Evolutionary conservation across 371 early-diverging fungal species (phyloP).

Genomic region (Parasitella parasitica): DNA sequence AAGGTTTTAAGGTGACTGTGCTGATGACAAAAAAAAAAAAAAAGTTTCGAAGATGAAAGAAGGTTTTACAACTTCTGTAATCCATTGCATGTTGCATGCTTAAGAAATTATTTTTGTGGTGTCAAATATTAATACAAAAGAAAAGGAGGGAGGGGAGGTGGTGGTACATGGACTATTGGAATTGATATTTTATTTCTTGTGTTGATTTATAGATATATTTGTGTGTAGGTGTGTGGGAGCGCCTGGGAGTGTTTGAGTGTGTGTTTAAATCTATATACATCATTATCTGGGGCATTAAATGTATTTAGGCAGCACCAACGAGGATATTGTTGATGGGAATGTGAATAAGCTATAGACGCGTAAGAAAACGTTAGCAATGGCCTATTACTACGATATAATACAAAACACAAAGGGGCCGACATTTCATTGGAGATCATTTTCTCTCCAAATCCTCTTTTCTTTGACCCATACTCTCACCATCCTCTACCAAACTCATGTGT

Average conservation of each 20-base stretch:
- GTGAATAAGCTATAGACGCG: slow-evolving; percentile 77
- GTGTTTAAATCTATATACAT: slow-evolving; percentile 13
- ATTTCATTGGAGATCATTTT: too few relatives aligned
- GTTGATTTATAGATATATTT: neutral
- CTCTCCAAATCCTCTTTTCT: neutral
- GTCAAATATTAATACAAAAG: neutral
- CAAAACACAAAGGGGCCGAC: too few relatives aligned
- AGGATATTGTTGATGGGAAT: slow-evolving; percentile 99
- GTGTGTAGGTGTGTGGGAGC: neutral
- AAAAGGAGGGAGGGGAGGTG: neutral
- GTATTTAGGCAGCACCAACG: slow-evolving; percentile 70
- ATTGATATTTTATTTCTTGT: neutral
- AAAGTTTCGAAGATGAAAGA: neutral
- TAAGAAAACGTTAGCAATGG: neutral
- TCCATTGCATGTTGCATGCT: too few relatives aligned
- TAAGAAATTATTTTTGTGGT: neutral
- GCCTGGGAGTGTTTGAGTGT: neutral
- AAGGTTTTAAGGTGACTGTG: neutral
- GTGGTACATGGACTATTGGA: neutral
- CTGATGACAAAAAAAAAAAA: neutral
- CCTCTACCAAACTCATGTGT: too few relatives aligned
- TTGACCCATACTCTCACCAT: neutral
- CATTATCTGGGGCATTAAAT: neutral
- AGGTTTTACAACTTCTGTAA: neutral
- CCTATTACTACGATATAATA: neutral